Conservation (phyloP, 2,329 filamentous ascomycete species). For the Thelonectria olida region DNA sequence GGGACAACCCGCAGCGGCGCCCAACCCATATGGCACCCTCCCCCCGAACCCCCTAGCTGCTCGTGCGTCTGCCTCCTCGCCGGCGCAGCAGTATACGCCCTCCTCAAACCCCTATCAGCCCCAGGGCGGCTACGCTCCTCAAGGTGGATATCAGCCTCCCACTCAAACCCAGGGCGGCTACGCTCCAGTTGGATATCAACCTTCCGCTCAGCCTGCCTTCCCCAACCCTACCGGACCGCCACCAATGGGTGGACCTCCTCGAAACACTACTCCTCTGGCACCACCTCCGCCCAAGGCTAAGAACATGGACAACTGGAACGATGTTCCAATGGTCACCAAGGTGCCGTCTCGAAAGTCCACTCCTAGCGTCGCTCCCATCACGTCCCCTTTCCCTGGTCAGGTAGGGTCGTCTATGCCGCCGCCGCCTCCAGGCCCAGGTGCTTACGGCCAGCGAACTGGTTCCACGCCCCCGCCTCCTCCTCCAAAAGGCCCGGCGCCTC, state of each 20-base stretch:
- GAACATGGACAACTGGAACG: conserved; percentile 89
- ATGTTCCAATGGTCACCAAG: conserved; percentile 87
- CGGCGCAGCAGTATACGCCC: conserved; percentile 48
- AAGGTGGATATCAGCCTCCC: conserved; percentile 52
- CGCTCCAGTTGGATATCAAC: conserved; percentile 44
- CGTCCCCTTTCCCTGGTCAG: conserved; percentile 79
- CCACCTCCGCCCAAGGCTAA: conserved; percentile 75
- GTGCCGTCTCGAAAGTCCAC: conserved; percentile 74
- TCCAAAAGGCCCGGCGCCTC: conserved; percentile 78
- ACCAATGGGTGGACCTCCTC: conserved; percentile 53
- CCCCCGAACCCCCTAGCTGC: conserved; percentile 42
- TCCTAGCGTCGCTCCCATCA: conserved; percentile 73
- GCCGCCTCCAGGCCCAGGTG: conserved; percentile 58
- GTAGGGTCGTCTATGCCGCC: conserved; percentile 66
- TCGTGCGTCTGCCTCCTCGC: conserved; percentile 28
- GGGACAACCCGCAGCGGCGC: conserved; percentile 43
- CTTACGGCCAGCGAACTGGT: conserved; percentile 69
- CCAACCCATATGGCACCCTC: conserved; percentile 54
- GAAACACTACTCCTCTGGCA: conserved; percentile 73
- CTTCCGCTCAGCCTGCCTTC: conserved; percentile 55
- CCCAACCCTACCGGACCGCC: conserved; percentile 44
- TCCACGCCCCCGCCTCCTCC: conserved; percentile 82
- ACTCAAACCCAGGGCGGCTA: conserved; percentile 41
- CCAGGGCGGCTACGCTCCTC: conserved; percentile 34
- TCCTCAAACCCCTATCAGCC: conserved; percentile 49